Percentiles rank a stretch among this genome's conserved stretches.
Conservation (phyloP, 139 green algal species). For the Coccomyxa sp. region DNA sequence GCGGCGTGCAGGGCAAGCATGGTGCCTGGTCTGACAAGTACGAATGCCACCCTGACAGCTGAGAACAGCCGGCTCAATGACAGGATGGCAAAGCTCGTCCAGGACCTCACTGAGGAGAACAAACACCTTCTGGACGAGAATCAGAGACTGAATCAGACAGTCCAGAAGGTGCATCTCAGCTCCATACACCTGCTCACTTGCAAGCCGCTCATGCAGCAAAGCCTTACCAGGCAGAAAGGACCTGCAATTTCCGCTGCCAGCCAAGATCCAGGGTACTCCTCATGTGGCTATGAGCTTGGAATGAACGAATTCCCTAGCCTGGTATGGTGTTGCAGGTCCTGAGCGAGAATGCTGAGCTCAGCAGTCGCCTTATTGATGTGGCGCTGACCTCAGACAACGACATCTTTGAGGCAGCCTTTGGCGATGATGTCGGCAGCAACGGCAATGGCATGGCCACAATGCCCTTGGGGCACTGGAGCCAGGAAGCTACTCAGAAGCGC, state of each 20-base stretch:
- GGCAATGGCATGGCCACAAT: background rate
- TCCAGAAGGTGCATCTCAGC: background rate
- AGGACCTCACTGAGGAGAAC: slow-evolving; percentile 15
- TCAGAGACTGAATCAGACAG: slow-evolving; percentile 5
- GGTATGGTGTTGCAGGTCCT: slow-evolving; percentile 3
- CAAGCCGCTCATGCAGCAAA: background rate
- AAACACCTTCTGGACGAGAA: slow-evolving; percentile 10
- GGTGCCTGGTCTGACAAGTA: background rate
- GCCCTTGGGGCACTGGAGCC: background rate
- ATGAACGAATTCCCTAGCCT: too few species aligned
- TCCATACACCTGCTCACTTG: background rate
- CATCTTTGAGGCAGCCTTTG: slow-evolving; percentile 20
- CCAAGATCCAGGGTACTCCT: too few species aligned
- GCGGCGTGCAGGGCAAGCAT: background rate
- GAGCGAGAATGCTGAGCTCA: slow-evolving; percentile 16
- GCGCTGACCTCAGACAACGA: slow-evolving; percentile 9
- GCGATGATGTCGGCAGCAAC: background rate
- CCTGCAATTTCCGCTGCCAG: too few species aligned
- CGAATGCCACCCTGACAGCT: background rate
- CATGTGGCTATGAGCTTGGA: too few species aligned
- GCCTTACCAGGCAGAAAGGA: too few species aligned
- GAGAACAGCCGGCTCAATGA: slow-evolving; percentile 7
- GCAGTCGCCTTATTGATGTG: slow-evolving; percentile 19
- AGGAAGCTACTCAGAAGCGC: background rate
- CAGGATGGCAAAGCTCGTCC: slow-evolving; percentile 3